Percentiles rank a stretch among this genome's conserved stretches.
Conservation (phyloP, 2,329 filamentous ascomycete genomes). For the Cladosporium sphaerospermum region DNA sequence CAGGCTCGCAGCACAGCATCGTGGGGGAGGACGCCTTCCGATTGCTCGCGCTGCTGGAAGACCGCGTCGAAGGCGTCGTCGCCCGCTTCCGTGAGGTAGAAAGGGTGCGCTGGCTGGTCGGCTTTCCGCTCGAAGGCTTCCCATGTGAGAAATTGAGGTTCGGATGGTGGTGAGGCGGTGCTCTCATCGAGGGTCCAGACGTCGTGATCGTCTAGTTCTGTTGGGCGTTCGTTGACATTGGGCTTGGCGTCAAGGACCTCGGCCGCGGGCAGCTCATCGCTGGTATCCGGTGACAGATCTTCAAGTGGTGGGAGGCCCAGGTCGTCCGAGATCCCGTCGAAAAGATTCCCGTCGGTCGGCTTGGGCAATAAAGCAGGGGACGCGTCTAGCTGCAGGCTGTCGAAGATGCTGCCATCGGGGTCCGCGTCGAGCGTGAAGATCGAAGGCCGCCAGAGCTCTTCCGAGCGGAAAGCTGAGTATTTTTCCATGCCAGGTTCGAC, state of each 20-base stretch:
- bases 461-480: background rate
- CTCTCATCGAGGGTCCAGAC: conserved; percentile 35
- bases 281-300: background rate
- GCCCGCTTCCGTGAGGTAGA: conserved; percentile 64
- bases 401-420: conserved; percentile 15
- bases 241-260: background rate
- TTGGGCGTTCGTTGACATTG: background rate
- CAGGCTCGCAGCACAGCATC: conserved; percentile 46
- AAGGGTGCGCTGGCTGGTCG: conserved; percentile 34
- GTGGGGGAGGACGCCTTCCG: conserved; percentile 35
- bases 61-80: conserved; percentile 58
- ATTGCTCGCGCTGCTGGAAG: conserved; percentile 43
- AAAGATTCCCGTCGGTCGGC: background rate
- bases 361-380: background rate
- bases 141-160: conserved; percentile 56
- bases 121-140: conserved; percentile 48
- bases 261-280: background rate
- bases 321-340: background rate
- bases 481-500: background rate
- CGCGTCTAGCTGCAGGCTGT: conserved; percentile 1
- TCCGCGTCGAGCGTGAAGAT: conserved; percentile 9
- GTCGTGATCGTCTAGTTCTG: conserved; percentile 25
- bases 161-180: conserved; percentile 27
- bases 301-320: conserved; percentile 10
- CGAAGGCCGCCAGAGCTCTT: conserved; percentile 9